phyloP scores from a whole-genome alignment of 306 rosid genomes.

The Abrus precatorius region DNA sequence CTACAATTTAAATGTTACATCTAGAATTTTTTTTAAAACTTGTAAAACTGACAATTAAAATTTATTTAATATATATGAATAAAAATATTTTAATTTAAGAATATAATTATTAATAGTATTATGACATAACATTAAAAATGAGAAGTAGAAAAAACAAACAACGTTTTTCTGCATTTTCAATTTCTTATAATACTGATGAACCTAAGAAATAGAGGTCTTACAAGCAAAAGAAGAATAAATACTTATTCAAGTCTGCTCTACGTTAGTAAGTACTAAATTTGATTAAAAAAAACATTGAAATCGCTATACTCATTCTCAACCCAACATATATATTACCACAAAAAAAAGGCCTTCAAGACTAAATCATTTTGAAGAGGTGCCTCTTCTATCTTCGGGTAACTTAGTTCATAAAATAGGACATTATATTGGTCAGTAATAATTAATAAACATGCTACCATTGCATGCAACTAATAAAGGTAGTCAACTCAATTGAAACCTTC shows the following conservation, averaged over 20 bases:
- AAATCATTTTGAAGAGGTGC: slow-evolving; percentile 32
- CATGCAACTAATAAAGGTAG: slow-evolving; percentile 14
- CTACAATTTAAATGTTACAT: background rate
- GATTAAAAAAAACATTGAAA: background rate
- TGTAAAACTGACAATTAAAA: background rate
- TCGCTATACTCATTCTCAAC: background rate
- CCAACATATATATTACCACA: slow-evolving; percentile 9
- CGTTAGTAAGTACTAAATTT: background rate
- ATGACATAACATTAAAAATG: background rate
- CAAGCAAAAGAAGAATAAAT: background rate
- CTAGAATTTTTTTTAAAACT: background rate
- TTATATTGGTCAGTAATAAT: slow-evolving; percentile 35
- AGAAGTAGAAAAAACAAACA: no score
- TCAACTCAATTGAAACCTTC: background rate
- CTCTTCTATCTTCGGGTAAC: slow-evolving; percentile 9
- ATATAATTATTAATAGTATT: background rate
- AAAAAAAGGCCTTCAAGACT: background rate
- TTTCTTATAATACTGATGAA: background rate
- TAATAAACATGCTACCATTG: background rate
- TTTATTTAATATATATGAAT: background rate
- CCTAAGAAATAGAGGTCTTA: background rate
- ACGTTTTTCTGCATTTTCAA: background rate
- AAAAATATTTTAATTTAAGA: background rate
- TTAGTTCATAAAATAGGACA: slow-evolving; percentile 26
- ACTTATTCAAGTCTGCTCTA: background rate